A percentile compares a stretch with the other conserved stretches of the same genome.
Conservation (phyloP, 1,284 basidiomycete species). For the Ustilago shanxiensis region DNA sequence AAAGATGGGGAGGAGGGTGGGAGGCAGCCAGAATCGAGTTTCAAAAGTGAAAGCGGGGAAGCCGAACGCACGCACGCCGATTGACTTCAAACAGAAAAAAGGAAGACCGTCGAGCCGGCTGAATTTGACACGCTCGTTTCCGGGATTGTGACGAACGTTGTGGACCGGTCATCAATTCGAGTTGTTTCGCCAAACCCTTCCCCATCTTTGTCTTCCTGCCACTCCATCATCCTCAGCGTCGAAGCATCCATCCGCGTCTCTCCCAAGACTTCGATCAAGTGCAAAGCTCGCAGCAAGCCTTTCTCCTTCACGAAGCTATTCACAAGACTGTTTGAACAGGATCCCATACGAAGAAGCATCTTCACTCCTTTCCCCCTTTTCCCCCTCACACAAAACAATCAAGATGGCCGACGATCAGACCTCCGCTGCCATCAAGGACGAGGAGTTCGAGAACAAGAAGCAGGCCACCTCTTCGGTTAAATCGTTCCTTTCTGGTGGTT, state of each 20-base stretch:
- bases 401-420: constrained; percentile 63
- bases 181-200: not conserved
- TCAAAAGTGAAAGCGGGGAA: constrained; percentile 5
- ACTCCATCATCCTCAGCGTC: constrained; percentile 4
- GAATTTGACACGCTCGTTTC: constrained; percentile 7
- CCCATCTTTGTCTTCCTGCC: not conserved
- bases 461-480: constrained; percentile 65
- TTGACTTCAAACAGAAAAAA: constrained; percentile 2
- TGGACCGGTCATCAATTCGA: not conserved
- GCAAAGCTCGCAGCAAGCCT: not conserved
- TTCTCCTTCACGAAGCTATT: not conserved
- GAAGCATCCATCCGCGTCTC: not conserved
- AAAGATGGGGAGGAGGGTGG: not conserved
- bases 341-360: not conserved
- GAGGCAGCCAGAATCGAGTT: not conserved
- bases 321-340: not conserved
- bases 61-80: constrained; percentile 4
- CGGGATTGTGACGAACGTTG: constrained; percentile 4
- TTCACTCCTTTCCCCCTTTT: not conserved
- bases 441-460: constrained; percentile 60
- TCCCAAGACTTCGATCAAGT: not conserved
- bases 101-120: not conserved
- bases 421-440: constrained; percentile 51
- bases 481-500: constrained; percentile 77
- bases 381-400: constrained; percentile 13